Percentiles rank a stretch among this genome's conserved stretches.
phyloP scores from a whole-genome alignment of 2,329 filamentous ascomycete genomes.

The Ophiosphaerella narmari region DNA sequence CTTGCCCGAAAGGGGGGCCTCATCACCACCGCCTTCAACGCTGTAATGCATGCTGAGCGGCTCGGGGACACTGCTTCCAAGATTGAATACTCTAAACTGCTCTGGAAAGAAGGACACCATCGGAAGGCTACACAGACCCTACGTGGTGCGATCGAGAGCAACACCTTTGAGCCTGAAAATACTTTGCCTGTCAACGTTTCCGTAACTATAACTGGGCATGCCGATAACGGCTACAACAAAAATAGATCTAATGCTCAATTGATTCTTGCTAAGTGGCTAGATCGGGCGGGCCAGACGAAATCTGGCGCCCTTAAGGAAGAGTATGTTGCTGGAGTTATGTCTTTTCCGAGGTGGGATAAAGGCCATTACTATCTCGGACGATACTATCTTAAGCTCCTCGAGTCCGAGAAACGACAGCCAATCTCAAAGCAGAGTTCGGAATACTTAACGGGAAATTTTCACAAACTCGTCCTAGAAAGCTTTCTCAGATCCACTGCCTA shows the following conservation, averaged over 20 bases:
- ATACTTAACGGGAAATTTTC: slow-evolving; percentile 75
- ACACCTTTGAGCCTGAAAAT: slow-evolving; percentile 67
- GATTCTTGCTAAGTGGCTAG: slow-evolving; percentile 94
- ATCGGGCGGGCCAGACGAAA: slow-evolving; percentile 90
- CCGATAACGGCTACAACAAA: slow-evolving; percentile 55
- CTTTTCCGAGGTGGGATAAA: slow-evolving; percentile 81
- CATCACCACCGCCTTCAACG: slow-evolving; percentile 87
- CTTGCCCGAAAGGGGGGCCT: slow-evolving; percentile 85
- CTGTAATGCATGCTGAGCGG: slow-evolving; percentile 84
- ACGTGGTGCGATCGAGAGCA: slow-evolving; percentile 80
- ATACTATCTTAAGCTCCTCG: slow-evolving; percentile 94
- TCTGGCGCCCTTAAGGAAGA: slow-evolving; percentile 71
- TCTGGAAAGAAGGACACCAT: slow-evolving; percentile 93
- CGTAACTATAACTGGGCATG: slow-evolving; percentile 46
- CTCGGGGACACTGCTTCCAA: slow-evolving; percentile 85
- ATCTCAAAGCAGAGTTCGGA: slow-evolving; percentile 67
- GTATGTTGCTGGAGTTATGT: slow-evolving; percentile 80
- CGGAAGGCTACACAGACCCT: slow-evolving; percentile 93
- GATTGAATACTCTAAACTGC: slow-evolving; percentile 88
- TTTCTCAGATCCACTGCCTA: slow-evolving; percentile 85
- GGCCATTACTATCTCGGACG: slow-evolving; percentile 96
- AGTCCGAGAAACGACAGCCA: slow-evolving; percentile 81
- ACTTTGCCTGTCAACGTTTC: slow-evolving; percentile 41
- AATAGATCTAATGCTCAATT: slow-evolving; percentile 80
- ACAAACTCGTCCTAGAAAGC: slow-evolving; percentile 90